Base-by-base conservation (phyloP, 2,329 filamentous ascomycete genomes). In the Hymenoscyphus occultus region DNA sequence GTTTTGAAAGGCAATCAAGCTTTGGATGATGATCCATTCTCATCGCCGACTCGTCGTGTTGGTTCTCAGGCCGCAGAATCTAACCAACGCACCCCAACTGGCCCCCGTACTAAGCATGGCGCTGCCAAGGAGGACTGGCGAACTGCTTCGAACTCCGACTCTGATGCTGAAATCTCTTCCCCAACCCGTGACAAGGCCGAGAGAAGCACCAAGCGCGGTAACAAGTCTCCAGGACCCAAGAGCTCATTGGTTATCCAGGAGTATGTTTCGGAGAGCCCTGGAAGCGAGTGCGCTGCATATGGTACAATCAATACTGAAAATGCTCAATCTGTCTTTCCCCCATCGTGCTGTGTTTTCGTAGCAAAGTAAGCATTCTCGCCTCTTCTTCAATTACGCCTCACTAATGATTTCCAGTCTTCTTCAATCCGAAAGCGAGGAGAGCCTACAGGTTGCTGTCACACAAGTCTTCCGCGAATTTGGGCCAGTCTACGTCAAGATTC, bases 401-500 rank as follows among this genome's bases (percentile, higher is more conserved):
- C 60, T 62, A 22, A 62, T 14, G 14, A 7, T 35, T 62, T 22
- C n/a, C 40, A 88, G 86, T 64, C 78, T 89, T 1, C 78, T 83
- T 0, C 80, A 84, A 68, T 72, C 76, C 1, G 76, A 80, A 63
- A 78, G 80, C 10, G 85, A 88, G 67, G 72, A 76, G 9, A 77
- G 77, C n/a, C 79, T 89, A 14, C 79, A 85, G 65, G 76, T 77
- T 6, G 83, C 81, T 48, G 80, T 89, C 3, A 84, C 80, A 3
- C 76, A 79, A 6, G 75, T 78, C 19, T 89, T 90, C 73, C 77
- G 78, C 19, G 72, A 77, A 16, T 88, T 79, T 69, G 87, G 87
- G 5, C 79, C 78, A 0, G 83, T 86, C 31, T 89, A 81, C 67
- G 82, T 88, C 67, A 89, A 89, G 77, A 86, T 90, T 65, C 83